Evolutionary conservation across 495 filamentous ascomycete genomes (phyloP).

Genomic region (Annulohypoxylon moriforme): DNA sequence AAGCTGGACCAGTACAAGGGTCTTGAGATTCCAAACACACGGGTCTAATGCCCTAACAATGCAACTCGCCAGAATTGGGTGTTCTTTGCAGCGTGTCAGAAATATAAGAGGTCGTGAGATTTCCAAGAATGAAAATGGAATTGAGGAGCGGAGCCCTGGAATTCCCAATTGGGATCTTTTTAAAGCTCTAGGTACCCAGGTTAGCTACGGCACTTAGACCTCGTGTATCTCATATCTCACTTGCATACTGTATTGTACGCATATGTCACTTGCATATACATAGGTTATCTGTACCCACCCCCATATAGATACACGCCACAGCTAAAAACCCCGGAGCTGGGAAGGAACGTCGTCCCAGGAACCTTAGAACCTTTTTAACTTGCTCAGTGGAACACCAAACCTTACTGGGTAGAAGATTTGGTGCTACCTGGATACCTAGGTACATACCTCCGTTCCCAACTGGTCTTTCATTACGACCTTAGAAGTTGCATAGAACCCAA

Average conservation of each 20-base stretch:
- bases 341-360: conserved; percentile 19
- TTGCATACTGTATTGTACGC: not conserved
- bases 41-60: conserved; percentile 25
- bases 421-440: not conserved
- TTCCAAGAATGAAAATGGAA: conserved; percentile 24
- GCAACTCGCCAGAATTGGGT: conserved; percentile 22
- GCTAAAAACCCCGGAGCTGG: conserved; percentile 10
- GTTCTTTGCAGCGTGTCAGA: conserved; percentile 16
- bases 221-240: conserved; percentile 2
- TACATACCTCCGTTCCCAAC: conserved; percentile 34
- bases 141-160: conserved; percentile 29
- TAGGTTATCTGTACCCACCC: not conserved
- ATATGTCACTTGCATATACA: not conserved
- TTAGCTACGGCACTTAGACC: not conserved
- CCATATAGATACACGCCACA: not conserved
- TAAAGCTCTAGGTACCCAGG: conserved; percentile 2
- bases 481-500: conserved; percentile 15
- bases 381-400: not conserved
- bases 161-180: conserved; percentile 20
- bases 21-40: conserved; percentile 32
- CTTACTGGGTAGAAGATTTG: not conserved
- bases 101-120: not conserved
- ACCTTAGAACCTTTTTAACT: conserved; percentile 12
- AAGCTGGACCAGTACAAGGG: conserved; percentile 20
- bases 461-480: conserved; percentile 30